Percentiles rank a stretch among this genome's conserved stretches.
Evolutionary conservation across 1,284 basidiomycete genomes (phyloP).

Genomic region (Athelia sp.): DNA sequence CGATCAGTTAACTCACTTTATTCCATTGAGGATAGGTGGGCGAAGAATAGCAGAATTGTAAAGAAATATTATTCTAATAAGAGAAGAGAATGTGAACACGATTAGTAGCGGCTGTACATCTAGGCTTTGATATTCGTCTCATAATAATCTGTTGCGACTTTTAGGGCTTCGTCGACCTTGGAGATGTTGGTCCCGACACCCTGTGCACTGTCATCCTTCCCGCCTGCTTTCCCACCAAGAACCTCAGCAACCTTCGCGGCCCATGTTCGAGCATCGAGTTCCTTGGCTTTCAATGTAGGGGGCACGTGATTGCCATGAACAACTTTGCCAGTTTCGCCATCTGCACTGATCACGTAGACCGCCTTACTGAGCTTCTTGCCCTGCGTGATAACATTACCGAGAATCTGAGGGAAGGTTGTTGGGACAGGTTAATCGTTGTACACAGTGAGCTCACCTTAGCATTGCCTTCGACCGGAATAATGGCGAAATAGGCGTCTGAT

Average conservation of each 20-base stretch:
- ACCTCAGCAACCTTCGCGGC: conserved; percentile 72
- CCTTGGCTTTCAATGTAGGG: conserved; percentile 51
- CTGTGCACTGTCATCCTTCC: conserved; percentile 86
- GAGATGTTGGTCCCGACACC: conserved; percentile 72
- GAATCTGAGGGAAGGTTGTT: conserved; percentile 38
- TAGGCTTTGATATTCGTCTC: neutral
- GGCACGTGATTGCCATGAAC: conserved; percentile 88
- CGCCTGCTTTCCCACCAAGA: conserved; percentile 91
- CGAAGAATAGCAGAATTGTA: too few relatives aligned
- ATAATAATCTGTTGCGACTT: conserved; percentile 46
- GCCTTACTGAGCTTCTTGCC: conserved; percentile 81
- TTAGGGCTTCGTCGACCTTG: conserved; percentile 70
- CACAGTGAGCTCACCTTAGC: conserved; percentile 52
- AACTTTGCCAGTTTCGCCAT: conserved; percentile 69
- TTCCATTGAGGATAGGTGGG: too few relatives aligned
- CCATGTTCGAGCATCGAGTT: conserved; percentile 82
- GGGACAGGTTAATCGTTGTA: neutral
- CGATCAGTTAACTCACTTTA: too few relatives aligned
- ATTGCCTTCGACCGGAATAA: conserved; percentile 75
- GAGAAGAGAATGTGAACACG: too few relatives aligned
- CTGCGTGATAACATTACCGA: conserved; percentile 72
- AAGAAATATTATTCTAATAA: too few relatives aligned
- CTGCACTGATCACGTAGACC: conserved; percentile 85
- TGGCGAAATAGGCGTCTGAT: conserved; percentile 63
- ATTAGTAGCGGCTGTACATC: neutral